These are phyloP conservation scores for Phaeolepiota aurea DNA, from an alignment of 768 basidiomycete species.

Conservation along the genomic window DNA sequence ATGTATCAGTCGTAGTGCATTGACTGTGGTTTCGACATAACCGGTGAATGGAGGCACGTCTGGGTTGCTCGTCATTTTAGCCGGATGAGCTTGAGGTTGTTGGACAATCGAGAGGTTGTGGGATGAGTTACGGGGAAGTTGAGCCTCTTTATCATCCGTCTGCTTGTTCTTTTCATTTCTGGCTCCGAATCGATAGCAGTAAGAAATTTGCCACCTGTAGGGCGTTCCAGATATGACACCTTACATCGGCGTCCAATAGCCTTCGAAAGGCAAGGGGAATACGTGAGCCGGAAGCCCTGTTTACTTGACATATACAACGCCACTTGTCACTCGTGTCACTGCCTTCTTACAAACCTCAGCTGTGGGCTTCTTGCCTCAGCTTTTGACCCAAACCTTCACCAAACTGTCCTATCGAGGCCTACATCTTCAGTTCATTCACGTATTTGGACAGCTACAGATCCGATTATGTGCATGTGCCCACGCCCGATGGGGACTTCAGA, in stretches of 20 bases:
- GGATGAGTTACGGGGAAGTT: constrained; percentile 33
- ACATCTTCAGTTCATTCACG: constrained; percentile 7
- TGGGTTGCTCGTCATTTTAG: constrained; percentile 41
- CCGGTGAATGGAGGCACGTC: constrained; percentile 66
- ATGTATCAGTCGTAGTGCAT: constrained; percentile 78
- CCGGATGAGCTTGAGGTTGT: constrained; percentile 47
- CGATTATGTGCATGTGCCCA: constrained; percentile 11
- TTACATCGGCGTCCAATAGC: constrained; percentile 31
- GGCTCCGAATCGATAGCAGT: constrained; percentile 27
- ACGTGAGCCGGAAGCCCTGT: constrained; percentile 32
- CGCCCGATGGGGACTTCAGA: constrained; percentile 10
- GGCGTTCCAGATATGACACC: constrained; percentile 19
- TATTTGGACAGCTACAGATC: constrained; percentile 13
- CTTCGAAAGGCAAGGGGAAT: constrained; percentile 27
- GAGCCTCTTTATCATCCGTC: constrained; percentile 34
- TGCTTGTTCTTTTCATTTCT: constrained; percentile 27
- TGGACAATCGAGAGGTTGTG: constrained; percentile 39
- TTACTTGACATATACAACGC: constrained; percentile 31
- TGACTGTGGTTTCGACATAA: constrained; percentile 73
- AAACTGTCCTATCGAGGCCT: constrained; percentile 1
- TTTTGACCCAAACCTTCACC: constrained; percentile 9
- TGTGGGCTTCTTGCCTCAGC: constrained; percentile 3
- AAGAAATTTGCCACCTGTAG: constrained; percentile 19
- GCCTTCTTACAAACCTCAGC: no score
- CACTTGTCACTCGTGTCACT: constrained; percentile 31